Conservation (phyloP, 2,329 filamentous ascomycete genomes). For the Xylariaceae sp. region DNA sequence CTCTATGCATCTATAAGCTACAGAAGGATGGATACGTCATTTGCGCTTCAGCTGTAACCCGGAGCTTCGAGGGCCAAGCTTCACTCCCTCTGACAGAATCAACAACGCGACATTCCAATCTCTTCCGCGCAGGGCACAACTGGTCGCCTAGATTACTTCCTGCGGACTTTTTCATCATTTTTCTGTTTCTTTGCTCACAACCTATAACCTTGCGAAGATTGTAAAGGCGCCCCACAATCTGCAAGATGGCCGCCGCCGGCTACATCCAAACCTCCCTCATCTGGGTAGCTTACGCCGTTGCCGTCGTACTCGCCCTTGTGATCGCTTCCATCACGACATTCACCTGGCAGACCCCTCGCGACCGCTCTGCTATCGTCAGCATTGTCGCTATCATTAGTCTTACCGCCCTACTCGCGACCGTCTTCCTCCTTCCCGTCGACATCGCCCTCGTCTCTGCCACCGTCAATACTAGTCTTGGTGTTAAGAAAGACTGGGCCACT, state of each 20-base stretch:
- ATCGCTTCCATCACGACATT: conserved; percentile 83
- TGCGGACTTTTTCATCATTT: not conserved
- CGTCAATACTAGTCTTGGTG: conserved; percentile 66
- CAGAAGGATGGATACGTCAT: too few species aligned
- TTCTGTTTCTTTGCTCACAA: not conserved
- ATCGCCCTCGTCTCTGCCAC: conserved; percentile 93
- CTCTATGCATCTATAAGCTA: too few species aligned
- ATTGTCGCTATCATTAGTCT: conserved; percentile 82
- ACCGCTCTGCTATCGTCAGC: conserved; percentile 78
- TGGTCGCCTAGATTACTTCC: not conserved
- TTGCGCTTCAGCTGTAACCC: too few species aligned
- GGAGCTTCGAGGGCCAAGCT: not conserved
- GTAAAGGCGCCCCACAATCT: not conserved
- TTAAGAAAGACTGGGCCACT: conserved; percentile 93
- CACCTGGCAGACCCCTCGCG: conserved; percentile 83
- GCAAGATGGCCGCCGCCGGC: conserved; percentile 36
- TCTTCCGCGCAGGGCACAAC: conserved; percentile 7
- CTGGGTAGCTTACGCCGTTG: conserved; percentile 89
- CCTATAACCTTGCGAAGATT: not conserved
- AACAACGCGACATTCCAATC: conserved; percentile 11
- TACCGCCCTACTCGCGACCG: conserved; percentile 82
- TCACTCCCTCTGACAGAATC: conserved; percentile 4
- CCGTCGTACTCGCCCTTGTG: conserved; percentile 69
- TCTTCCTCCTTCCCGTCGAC: conserved; percentile 89
- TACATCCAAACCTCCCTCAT: conserved; percentile 86